These are phyloP conservation scores for Pseudozyma hubeiensis DNA, from an alignment of 1,284 basidiomycete species.

Conservation along the genomic window DNA sequence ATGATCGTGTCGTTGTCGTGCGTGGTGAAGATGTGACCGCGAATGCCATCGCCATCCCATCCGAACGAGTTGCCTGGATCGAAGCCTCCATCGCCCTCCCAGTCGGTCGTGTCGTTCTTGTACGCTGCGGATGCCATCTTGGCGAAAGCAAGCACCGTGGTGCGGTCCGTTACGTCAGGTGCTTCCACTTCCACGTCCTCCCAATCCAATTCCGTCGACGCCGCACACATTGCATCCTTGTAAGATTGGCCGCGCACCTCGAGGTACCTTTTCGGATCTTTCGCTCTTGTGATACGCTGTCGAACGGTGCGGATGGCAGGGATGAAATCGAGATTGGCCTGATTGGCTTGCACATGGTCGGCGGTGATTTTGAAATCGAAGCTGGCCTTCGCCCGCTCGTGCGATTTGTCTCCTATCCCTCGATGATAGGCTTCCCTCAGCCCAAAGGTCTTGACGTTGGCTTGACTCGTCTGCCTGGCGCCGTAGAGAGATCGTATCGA, in stretches of 20 bases:
- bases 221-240: slow-evolving; percentile 40
- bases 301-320: slow-evolving; percentile 33
- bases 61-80: slow-evolving; percentile 80
- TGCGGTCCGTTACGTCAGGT: slow-evolving; percentile 79
- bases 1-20: slow-evolving; percentile 81
- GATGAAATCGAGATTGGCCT: slow-evolving; percentile 22
- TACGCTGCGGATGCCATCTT: slow-evolving; percentile 97
- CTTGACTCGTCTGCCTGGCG: not conserved
- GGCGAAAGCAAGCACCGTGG: slow-evolving; percentile 83
- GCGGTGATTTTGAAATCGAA: slow-evolving; percentile 44
- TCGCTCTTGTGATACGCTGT: slow-evolving; percentile 46
- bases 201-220: slow-evolving; percentile 67
- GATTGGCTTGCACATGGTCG: slow-evolving; percentile 14
- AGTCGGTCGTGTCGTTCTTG: slow-evolving; percentile 45
- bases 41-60: slow-evolving; percentile 90
- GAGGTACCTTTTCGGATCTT: slow-evolving; percentile 37
- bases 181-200: slow-evolving; percentile 71
- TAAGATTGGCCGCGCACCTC: slow-evolving; percentile 44
- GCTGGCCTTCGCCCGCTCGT: slow-evolving; percentile 26
- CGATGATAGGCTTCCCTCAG: slow-evolving; percentile 49
- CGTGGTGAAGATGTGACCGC: slow-evolving; percentile 80
- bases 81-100: slow-evolving; percentile 62
- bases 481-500: slow-evolving; percentile 6
- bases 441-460: slow-evolving; percentile 26
- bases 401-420: slow-evolving; percentile 36